phyloP scores from a whole-genome alignment of 2,329 filamentous ascomycete genomes.

The Trichophyton verrucosum region DNA sequence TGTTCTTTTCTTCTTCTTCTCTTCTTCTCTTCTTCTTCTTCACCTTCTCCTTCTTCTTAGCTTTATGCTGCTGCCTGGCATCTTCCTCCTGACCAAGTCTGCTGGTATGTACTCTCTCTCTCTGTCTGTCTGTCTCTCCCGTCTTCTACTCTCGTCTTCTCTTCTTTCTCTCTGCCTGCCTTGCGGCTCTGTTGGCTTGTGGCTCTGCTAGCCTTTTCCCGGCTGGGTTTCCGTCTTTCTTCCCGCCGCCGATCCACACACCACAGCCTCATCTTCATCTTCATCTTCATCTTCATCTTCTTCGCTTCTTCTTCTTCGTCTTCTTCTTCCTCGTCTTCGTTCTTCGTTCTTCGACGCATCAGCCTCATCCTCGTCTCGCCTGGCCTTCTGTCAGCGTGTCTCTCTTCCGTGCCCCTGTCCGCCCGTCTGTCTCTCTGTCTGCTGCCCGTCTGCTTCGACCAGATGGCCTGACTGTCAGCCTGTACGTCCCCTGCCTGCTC shows the following conservation, averaged over 20 bases:
- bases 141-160: no score
- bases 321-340: background rate
- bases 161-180: background rate
- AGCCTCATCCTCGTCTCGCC: background rate
- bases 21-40: no score
- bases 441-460: background rate
- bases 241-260: constrained; percentile 6
- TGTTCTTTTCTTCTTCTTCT: no score
- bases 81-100: no score
- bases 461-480: background rate
- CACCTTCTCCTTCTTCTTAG: no score
- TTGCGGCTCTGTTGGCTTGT: background rate
- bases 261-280: constrained; percentile 7
- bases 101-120: no score
- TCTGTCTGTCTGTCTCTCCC: no score
- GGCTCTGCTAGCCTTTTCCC: constrained; percentile 5
- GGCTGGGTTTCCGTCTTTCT: constrained; percentile 5
- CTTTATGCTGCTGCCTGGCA: no score
- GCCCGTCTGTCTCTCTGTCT: background rate
- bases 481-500: background rate
- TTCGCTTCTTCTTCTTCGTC: background rate
- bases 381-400: background rate
- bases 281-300: background rate
- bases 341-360: background rate
- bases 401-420: no score